Evolutionary conservation across 768 basidiomycete species (phyloP).

Genomic region (Suillus discolor): DNA sequence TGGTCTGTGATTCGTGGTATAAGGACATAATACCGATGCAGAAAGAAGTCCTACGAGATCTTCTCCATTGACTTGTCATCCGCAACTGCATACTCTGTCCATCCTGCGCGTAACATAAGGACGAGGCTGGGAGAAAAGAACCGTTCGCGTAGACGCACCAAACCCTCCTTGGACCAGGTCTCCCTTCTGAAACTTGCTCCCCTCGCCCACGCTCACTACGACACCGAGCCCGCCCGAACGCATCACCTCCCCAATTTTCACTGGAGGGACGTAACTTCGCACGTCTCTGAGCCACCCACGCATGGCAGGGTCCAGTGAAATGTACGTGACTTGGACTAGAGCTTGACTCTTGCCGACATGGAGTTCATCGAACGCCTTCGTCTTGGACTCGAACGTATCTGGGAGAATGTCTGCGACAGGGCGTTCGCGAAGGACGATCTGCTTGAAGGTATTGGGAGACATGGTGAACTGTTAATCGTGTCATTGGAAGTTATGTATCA

Average conservation of each 20-base stretch:
- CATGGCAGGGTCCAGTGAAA: constrained; percentile 90
- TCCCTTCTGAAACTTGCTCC: constrained; percentile 59
- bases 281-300: constrained; percentile 76
- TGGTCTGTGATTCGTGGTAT: constrained; percentile 38
- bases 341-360: constrained; percentile 55
- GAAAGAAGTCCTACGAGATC: constrained; percentile 50
- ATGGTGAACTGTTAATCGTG: constrained; percentile 10
- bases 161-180: constrained; percentile 65
- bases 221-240: constrained; percentile 67
- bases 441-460: constrained; percentile 48
- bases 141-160: constrained; percentile 45
- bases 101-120: constrained; percentile 46
- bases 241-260: constrained; percentile 80
- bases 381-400: constrained; percentile 71
- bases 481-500: not conserved
- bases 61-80: constrained; percentile 53
- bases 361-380: constrained; percentile 50
- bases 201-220: constrained; percentile 59
- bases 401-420: constrained; percentile 69
- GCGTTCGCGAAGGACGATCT: constrained; percentile 75
- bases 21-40: not conserved
- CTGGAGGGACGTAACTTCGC: constrained; percentile 72
- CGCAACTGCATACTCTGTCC: constrained; percentile 74
- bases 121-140: not conserved
- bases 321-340: constrained; percentile 77